These are phyloP conservation scores for Nakazawaea peltata DNA, from an alignment of 805 yeast genomes.

Conservation along the genomic window DNA sequence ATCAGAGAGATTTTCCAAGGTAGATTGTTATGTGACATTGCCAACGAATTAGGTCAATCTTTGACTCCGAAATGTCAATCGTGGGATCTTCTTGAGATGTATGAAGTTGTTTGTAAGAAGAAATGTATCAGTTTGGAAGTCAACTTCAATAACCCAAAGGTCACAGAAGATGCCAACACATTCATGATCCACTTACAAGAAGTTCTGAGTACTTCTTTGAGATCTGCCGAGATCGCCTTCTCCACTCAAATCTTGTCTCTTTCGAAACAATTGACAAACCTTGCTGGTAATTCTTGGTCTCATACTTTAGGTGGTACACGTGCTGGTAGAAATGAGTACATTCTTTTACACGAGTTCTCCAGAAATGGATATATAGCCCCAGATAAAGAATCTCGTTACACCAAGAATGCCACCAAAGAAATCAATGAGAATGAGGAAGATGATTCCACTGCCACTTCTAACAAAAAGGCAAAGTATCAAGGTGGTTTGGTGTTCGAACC, in stretches of 20 bases:
- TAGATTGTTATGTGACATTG: conserved; percentile 83
- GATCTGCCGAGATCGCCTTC: conserved; percentile 73
- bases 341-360: conserved; percentile 85
- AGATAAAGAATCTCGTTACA: conserved; percentile 46
- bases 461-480: conserved; percentile 67
- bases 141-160: conserved; percentile 60
- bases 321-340: conserved; percentile 91
- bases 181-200: conserved; percentile 66
- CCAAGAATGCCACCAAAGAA: conserved; percentile 19
- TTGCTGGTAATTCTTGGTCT: conserved; percentile 98
- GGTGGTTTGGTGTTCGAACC: conserved; percentile 98
- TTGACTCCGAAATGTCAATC: conserved; percentile 86
- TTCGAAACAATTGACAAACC: conserved; percentile 82
- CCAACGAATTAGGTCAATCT: conserved; percentile 92
- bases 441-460: conserved; percentile 40
- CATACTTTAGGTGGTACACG: conserved; percentile 92
- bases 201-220: conserved; percentile 54
- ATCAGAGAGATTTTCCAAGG: conserved; percentile 75
- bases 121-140: conserved; percentile 59
- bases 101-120: conserved; percentile 63
- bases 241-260: conserved; percentile 79
- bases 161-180: conserved; percentile 58
- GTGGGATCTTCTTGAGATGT: conserved; percentile 93
- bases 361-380: conserved; percentile 80
- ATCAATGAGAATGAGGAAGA: conserved; percentile 29